Evolutionary conservation across 495 filamentous ascomycete genomes (phyloP), one percentile per base, ranked within the genome.

Genomic region (Xylaria scruposa): DNA sequence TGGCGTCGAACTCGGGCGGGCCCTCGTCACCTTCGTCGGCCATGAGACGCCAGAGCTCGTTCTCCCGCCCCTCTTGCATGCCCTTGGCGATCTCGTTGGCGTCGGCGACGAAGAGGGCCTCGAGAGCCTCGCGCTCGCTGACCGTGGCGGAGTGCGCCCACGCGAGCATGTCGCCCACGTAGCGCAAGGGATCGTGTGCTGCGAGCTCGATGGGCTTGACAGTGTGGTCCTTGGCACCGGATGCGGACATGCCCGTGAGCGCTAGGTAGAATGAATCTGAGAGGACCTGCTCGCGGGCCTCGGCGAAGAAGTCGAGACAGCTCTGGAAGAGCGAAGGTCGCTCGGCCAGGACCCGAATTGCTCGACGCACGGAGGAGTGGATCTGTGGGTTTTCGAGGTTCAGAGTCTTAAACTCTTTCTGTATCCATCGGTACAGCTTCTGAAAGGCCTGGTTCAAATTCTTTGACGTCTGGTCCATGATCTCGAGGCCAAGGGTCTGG

Each of bases 371-470:
- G 13, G 94, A 88, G 38, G 92, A 88, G 75, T 91, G 95, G 73
- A 99, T 94, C 70, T 97, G 94, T 4, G 95, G 95, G 77, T 94
- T 97, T 78, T 98, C 97, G 15, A 99, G 87, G 78, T 98, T 97
- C 58, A 98, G 81, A 1, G 91, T 90, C 79, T 95, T 95, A 83
- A 99, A 94, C 76, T 98, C 95, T 42, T 91, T 89, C 79, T 98
- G 94, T 10, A 97, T 91, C 97, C 97, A 98, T 72, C 91, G 88
- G 80, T 95, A 97, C 12, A 98, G 85, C 79, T 97, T 98, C 80
- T 98, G 95, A 77, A 97, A 98, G 15, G 92, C 95, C 15, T 87
- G 87, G 78, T 97, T 96, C n/a, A 99, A 87, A 49, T 93, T 89
- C 68, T 91, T 90, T 15, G 93, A 92, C 68, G 90, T 93, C 81